Base-by-base conservation (phyloP, 129 eudicot genomes). In the Heracleum sosnowskyi region DNA sequence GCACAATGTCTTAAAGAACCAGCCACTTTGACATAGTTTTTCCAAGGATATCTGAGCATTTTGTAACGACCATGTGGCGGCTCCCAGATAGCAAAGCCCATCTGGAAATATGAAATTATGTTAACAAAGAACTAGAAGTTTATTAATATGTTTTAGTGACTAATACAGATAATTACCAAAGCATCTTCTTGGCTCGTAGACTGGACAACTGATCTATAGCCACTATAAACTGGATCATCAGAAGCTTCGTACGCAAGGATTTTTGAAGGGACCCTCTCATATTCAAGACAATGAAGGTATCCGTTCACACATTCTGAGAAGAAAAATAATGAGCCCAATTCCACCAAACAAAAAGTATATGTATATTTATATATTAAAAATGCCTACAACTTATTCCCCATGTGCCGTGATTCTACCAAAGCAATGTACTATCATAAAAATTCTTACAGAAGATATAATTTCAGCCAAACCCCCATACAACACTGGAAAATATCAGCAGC, bases 31-130 rank as follows among this genome's bases (percentile, higher is more conserved):
- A 86, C 93, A 72, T 88, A 91, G 74, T 82, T 88, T 79, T 77
- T 88, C 98, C 98, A 94, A 26, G 98, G 98, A 91, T 91, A 86
- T 22, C 79, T 74, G n/a, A 78, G 80, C 88, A 79, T 88, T 77
- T 84, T 94, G 85, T 88, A 94, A 53, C 81, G 87, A 37, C 98
- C 98, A 73, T 94, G 97, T 4, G 98, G 92, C n/a, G 97, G 98
- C 76, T 94, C 98, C 97, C 98, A 94, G 11, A 89, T 73, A 51
- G 98, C 98, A 79, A 94, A 94, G 3, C 91, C 86, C 82, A 91
- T 22, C 98, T 94, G 85, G n/a, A 82, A 8, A 77, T 10, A 69
- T 64, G 74, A 79, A 74, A 74, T 42, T 33, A 2, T 39, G 34
- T 62, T 29, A 45, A 71, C 40, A 41, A 51, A 18, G 55, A 45